Evolutionary conservation across 495 filamentous ascomycete species (phyloP).

Genomic region (Lepraria neglecta): DNA sequence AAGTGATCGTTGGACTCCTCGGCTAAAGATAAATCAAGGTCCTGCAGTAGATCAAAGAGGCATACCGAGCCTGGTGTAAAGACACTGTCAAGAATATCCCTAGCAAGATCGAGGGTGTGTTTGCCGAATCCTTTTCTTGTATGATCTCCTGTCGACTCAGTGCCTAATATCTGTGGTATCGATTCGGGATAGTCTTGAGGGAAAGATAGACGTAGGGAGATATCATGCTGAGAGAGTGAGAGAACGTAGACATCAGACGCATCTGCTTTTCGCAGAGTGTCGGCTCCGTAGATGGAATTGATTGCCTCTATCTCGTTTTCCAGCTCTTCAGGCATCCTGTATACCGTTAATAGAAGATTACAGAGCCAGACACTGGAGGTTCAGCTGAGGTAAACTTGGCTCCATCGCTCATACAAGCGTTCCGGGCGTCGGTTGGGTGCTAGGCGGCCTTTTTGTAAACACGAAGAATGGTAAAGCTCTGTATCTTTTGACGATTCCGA

Average conservation of each 20-base stretch:
- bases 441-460: too few species aligned
- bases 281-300: slow-evolving; percentile 82
- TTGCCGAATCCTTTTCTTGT: slow-evolving; percentile 58
- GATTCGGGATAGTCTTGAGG: slow-evolving; percentile 63
- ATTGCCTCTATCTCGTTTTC: slow-evolving; percentile 80
- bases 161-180: slow-evolving; percentile 65
- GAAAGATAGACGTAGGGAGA: slow-evolving; percentile 59
- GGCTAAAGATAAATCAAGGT: slow-evolving; percentile 36
- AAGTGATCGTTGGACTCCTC: slow-evolving; percentile 17
- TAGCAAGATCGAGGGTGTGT: slow-evolving; percentile 57
- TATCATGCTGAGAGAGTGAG: slow-evolving; percentile 31
- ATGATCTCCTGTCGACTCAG: slow-evolving; percentile 39
- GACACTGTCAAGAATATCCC: slow-evolving; percentile 56
- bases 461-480: too few species aligned
- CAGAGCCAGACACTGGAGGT: neutral
- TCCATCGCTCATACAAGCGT: neutral
- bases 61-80: slow-evolving; percentile 74
- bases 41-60: slow-evolving; percentile 67
- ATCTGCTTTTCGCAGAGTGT: slow-evolving; percentile 46
- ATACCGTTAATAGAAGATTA: neutral
- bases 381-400: neutral
- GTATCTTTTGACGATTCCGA: too few species aligned
- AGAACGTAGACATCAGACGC: slow-evolving; percentile 44
- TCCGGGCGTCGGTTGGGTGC: neutral
- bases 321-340: slow-evolving; percentile 66